Evolutionary conservation across 2,329 filamentous ascomycete species (phyloP).

Genomic region (Colletotrichum sp.): DNA sequence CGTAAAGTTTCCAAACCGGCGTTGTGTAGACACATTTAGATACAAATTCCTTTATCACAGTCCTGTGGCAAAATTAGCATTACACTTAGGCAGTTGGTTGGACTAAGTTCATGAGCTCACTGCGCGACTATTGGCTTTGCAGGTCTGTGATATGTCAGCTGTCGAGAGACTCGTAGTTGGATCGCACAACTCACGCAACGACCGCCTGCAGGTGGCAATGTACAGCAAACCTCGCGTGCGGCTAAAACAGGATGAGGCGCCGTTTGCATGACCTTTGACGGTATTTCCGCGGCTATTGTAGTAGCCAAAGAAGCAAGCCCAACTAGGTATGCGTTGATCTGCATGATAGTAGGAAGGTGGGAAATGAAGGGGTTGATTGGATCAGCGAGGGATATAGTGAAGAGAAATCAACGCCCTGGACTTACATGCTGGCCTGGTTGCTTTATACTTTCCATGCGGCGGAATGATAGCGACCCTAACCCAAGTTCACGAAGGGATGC

Average conservation of each 20-base stretch:
- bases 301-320: background rate
- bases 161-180: accelerated
- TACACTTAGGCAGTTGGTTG: no score
- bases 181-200: background rate
- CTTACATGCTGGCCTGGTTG: no score
- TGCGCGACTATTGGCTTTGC: background rate
- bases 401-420: no score
- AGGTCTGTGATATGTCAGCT: background rate
- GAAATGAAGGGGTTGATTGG: no score
- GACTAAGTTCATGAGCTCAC: no score
- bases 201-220: accelerated
- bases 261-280: background rate
- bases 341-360: background rate
- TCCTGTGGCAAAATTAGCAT: background rate
- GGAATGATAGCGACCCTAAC: no score
- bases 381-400: no score
- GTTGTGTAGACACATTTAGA: background rate
- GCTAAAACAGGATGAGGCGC: background rate
- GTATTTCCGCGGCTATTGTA: accelerated
- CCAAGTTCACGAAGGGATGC: no score
- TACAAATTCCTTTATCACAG: background rate
- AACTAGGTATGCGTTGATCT: background rate
- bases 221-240: background rate
- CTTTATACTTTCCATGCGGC: no score
- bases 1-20: no score